phyloP scores from a whole-genome alignment of 345 rosid species.

The Erodium maritimum region DNA sequence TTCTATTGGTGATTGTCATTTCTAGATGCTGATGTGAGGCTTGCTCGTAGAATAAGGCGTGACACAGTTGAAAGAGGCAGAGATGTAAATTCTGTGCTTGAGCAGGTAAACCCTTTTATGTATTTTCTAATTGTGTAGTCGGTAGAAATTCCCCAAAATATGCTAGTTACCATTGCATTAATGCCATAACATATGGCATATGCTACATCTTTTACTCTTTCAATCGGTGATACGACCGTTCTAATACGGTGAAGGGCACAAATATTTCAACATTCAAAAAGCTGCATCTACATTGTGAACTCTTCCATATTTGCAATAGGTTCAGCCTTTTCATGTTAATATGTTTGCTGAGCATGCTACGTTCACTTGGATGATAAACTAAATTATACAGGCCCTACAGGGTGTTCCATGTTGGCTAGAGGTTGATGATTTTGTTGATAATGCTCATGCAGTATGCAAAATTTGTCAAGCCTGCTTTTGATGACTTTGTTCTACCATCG shows the following conservation, averaged over 20 bases:
- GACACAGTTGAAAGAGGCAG: slow-evolving; percentile 96
- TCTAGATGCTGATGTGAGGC: slow-evolving; percentile 99
- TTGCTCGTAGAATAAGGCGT: slow-evolving; percentile 97
- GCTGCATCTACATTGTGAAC: not conserved
- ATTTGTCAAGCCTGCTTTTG: slow-evolving; percentile 99
- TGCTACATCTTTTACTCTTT: no score
- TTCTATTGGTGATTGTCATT: slow-evolving; percentile 8
- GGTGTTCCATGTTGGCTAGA: not conserved
- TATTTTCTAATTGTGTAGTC: not conserved
- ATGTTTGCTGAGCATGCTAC: not conserved
- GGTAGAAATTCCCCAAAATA: not conserved
- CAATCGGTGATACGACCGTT: not conserved
- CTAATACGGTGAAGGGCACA: not conserved
- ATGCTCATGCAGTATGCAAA: slow-evolving; percentile 71
- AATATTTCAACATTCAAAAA: not conserved
- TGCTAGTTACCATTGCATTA: not conserved
- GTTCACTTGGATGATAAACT: not conserved
- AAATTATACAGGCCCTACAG: not conserved
- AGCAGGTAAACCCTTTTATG: slow-evolving; percentile 47
- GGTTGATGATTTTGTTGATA: not conserved
- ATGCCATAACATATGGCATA: not conserved
- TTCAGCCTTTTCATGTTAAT: not conserved
- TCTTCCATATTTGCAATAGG: not conserved
- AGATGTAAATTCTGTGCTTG: slow-evolving; percentile 92
- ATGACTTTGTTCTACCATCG: slow-evolving; percentile 88